Evolutionary conservation across 768 basidiomycete species (phyloP), one percentile per base, ranked within the genome.

Genomic region (Lyophyllum decastes): DNA sequence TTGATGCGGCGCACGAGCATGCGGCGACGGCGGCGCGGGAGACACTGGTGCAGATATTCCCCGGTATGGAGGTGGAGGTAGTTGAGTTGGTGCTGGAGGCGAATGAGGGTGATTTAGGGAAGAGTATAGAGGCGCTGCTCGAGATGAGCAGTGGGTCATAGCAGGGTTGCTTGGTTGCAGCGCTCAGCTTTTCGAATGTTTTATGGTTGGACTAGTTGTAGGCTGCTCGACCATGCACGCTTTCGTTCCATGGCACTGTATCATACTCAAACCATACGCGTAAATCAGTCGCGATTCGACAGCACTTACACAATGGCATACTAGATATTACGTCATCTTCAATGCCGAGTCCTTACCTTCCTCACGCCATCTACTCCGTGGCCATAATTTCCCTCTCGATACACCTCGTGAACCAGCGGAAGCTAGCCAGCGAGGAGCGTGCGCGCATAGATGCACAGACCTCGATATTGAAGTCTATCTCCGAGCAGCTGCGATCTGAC

Each of bases 1-100:
- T 88, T 61, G 94, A 95, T 68, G 77, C 76, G 10, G 90, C 90
- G 21, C 87, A 91, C 64, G 85, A 87, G 57, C 81, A 86, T 44
- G 91, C 89, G 21, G 83, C 83, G 16, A 83, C 79, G 16, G 91
- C 90, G 2, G 81, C 92, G 50, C 75, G 80, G 54, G 86, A 87
- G 63, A 96, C 94, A 27, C 73, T 98, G 60, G 73, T 82, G 55
- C 93, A 95, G 73, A 96, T 96, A 60, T 98, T 98, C 81, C 95
- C 95, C 1, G 71, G 70, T 10, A 78, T 90, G 61, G 95, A 98
- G 66, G 70, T 70, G 46, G 95, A 95, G 71, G 85, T 97, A 30
- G 82, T 94, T 41, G 91, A 94, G 58, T 89, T 85, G 84, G 93
- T 98, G 34, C 74, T 96, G 57, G 94, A 96, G 68, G 93, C 92